Evolutionary conservation across 345 rosid genomes (phyloP).

Genomic region (Aegle marmelos): DNA sequence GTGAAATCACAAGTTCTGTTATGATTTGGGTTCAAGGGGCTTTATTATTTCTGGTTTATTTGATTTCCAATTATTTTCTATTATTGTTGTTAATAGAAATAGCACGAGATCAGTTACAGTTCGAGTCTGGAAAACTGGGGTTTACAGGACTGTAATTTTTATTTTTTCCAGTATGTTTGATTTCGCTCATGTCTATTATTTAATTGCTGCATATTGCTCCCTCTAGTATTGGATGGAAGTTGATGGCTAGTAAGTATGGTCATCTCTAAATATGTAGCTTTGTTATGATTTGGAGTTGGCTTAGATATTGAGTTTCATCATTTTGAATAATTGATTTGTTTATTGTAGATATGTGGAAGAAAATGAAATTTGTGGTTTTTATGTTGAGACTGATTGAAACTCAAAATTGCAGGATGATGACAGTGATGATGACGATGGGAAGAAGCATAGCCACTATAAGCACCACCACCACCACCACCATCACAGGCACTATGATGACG

Average conservation of each 20-base stretch:
- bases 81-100: too few relatives aligned
- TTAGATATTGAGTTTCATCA: neutral
- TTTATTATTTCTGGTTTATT: neutral
- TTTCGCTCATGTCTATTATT: neutral
- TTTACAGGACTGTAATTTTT: neutral
- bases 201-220: neutral
- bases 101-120: too few relatives aligned
- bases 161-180: neutral
- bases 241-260: neutral
- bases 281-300: neutral
- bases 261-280: neutral
- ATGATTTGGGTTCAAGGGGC: neutral
- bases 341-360: neutral
- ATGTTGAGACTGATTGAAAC: neutral
- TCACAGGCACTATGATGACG: conserved; percentile 51
- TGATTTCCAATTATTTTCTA: neutral
- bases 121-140: neutral
- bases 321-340: neutral
- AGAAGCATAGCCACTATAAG: conserved; percentile 35
- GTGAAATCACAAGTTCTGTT: too few relatives aligned
- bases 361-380: neutral
- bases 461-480: conserved; percentile 65
- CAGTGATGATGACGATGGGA: conserved; percentile 49
- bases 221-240: neutral
- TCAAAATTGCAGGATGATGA: conserved; percentile 56